Evolutionary conservation across 495 filamentous ascomycete species (phyloP), one percentile per base, ranked within the genome.

Genomic region (Aspergillus taichungensis): DNA sequence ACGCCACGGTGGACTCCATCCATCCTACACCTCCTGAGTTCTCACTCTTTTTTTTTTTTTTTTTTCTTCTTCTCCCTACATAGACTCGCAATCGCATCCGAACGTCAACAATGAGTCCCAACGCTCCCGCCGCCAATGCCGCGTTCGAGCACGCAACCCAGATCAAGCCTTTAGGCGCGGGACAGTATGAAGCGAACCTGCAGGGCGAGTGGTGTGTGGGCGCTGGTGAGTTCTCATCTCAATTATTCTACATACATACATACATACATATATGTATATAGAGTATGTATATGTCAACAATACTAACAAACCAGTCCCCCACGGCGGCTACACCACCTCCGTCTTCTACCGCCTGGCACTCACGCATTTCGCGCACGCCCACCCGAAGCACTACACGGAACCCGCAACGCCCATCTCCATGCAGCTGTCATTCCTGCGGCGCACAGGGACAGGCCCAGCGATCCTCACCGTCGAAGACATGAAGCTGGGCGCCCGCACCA

Each of bases 311-410:
- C 43, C 55, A 87, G 88, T 95, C 5, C 87, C 87, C 13, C 86
- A 95, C 54, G 88, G 87, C 46, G 88, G 88, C 37, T 91, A 84
- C 54, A 79, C 84, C 8, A 81, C 82, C 13, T 69, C 82, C 5
- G 60, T 78, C 43, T 61, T 94, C 47, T 74, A 87, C 52, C 62
- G 67, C 11, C 75, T 83, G 13, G 78, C 79, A 6, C 59, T 61
- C 3, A 68, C 64, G 10, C 84, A 91, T 61, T 87, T 86, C 65
- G 57, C 54, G 34, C 80, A 77, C 27, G 78, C 82, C 8, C 79
- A 87, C 43, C 54, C 72, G 30, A 61, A 63, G 0, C 76, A 77
- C 38, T 72, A 78, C 52, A 84, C 64, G 71, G 78, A 27, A 68
- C 84, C 66, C 60, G 79, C 50, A 59, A 86, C 49, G 55, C 83